Base-by-base conservation (phyloP, 2,329 filamentous ascomycete species). In the Trichophyton benhamiae region DNA sequence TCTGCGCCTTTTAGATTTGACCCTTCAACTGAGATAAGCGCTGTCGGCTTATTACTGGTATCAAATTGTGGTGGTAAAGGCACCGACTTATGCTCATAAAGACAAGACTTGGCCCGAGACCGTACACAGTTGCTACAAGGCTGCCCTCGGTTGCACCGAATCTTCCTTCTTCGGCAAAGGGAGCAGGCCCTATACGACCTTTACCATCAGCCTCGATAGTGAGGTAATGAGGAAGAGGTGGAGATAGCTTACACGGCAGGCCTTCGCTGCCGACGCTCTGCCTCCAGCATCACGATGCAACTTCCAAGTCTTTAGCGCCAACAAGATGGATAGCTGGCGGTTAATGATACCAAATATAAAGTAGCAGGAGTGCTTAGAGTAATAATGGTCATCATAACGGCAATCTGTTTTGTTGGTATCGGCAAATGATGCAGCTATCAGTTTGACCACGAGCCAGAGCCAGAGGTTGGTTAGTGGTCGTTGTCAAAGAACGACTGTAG, bases 51-150 rank as follows among this genome's bases (percentile, higher is more conserved):
- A 27, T 60, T 57, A 38, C 58, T 52, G 20, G 36, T 49, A 44
- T 36, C 59, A 41, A 49, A 60, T 15, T 60, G 63, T 41, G 46
- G 64, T 22, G 41, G 64, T 60, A 59, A 25, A 27, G 66, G 70
- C 4, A 62, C 41, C 17, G 67, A 67, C 22, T 65, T 68, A 36
- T 7, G 17, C 6, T 72, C 68, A 66, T 83, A 85, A 1, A 79
- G 76, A 67, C 83, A 86, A 22, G 75, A 73, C 17, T 74, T 74
- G 61, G 78, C 79, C 65, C 76, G 79, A 22, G 82, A 81, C 64
- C 80, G 79, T n/a, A 80, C 63, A 67, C 84, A 87, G 62, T 84
- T 83, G 63, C 75, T 78, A 66, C 84, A 87, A 0, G 84, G 84
- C 5, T 73, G 70, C 62, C 79, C 79, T 57, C 82, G 80, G 67